A percentile compares a stretch with the other conserved stretches of the same genome.
Evolutionary conservation across 495 filamentous ascomycete genomes (phyloP).

Genomic region (Talaromyces adpressus): DNA sequence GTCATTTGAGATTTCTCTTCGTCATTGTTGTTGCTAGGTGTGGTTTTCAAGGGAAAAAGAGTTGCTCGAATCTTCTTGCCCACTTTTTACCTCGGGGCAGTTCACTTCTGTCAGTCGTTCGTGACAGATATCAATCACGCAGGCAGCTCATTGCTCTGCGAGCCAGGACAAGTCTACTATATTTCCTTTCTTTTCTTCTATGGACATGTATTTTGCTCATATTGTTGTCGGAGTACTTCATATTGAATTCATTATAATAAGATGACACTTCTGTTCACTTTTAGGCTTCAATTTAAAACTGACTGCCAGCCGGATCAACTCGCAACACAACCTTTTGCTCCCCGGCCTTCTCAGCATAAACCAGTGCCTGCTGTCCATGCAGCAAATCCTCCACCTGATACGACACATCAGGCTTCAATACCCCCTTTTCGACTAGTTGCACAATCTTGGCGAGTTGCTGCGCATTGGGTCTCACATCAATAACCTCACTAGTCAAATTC

Average conservation of each 20-base stretch:
- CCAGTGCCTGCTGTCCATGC: conserved; percentile 22
- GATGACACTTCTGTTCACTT: background rate
- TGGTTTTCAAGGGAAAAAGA: background rate
- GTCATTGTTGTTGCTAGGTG: conserved; percentile 5
- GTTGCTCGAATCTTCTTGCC: background rate
- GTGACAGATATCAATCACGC: background rate
- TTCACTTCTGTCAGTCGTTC: background rate
- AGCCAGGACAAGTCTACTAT: background rate
- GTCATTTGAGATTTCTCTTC: background rate
- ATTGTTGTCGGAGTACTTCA: conserved; percentile 1
- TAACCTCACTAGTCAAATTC: conserved; percentile 26
- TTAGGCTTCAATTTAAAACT: background rate
- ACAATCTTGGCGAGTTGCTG: conserved; percentile 22
- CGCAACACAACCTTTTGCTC: conserved; percentile 26
- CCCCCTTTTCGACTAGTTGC: conserved; percentile 30
- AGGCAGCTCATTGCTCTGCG: background rate
- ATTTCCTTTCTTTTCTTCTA: conserved; percentile 7
- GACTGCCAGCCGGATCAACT: conserved; percentile 18
- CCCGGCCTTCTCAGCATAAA: conserved; percentile 19
- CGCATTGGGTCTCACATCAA: conserved; percentile 32
- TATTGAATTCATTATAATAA: conserved; percentile 5
- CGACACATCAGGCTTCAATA: conserved; percentile 12
- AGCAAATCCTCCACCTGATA: conserved; percentile 23
- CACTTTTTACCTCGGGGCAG: background rate
- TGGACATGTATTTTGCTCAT: conserved; percentile 11